phyloP scores from a whole-genome alignment of 139 green algal genomes.

The Micractinium sp. region DNA sequence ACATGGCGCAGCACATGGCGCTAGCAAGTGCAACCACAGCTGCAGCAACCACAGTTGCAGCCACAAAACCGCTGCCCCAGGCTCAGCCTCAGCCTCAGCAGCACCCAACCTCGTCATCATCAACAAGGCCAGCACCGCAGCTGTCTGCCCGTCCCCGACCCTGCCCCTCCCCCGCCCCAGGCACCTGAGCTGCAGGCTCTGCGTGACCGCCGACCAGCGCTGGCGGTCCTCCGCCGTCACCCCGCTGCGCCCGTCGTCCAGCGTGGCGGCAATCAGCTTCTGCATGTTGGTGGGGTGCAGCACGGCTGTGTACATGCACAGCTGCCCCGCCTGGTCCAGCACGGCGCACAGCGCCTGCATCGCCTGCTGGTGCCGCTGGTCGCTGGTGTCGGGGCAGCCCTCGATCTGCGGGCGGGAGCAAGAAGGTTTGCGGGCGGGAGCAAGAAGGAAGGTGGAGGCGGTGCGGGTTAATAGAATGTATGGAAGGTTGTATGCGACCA shows the following conservation, averaged over 20 bases:
- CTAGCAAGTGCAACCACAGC: no score
- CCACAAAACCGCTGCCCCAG: no score
- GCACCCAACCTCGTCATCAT: no score
- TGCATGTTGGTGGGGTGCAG: conserved; percentile 60
- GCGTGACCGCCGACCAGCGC: conserved; percentile 37
- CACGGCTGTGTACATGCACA: conserved; percentile 56
- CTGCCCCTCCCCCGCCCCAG: not conserved
- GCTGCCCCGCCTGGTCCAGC: conserved; percentile 45
- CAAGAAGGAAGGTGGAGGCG: not conserved
- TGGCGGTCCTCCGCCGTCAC: conserved; percentile 37
- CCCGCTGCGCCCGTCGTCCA: conserved; percentile 51
- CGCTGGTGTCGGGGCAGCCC: conserved; percentile 30
- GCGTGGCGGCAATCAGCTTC: conserved; percentile 45
- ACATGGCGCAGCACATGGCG: no score
- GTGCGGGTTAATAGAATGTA: no score
- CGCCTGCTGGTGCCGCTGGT: conserved; percentile 13
- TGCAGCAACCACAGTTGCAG: no score
- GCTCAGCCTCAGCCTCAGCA: no score
- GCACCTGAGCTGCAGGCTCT: conserved; percentile 37
- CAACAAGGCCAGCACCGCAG: no score
- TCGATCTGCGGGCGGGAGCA: conserved; percentile 23
- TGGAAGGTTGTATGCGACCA: not conserved
- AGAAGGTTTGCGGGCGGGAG: not conserved
- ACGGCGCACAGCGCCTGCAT: conserved; percentile 37
- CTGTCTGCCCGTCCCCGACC: no score